Conservation (phyloP, 805 yeast genomes). For the Candida caryicola region DNA sequence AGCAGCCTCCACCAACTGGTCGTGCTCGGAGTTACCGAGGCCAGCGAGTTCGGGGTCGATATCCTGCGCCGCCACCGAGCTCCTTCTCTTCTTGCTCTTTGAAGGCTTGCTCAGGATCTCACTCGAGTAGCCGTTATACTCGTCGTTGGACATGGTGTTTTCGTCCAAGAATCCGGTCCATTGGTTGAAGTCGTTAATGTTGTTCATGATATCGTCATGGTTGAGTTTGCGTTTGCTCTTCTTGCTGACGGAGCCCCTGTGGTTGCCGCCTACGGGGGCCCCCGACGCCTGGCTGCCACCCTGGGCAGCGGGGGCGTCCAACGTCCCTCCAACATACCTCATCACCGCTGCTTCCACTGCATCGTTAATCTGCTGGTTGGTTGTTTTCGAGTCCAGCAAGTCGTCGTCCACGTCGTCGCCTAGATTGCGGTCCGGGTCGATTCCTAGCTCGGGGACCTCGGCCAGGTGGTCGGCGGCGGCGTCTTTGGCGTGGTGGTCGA, state of each 20-base stretch:
- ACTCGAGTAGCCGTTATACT: slow-evolving; percentile 7
- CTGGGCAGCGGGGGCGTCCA: slow-evolving; percentile 30
- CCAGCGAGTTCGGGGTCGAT: slow-evolving; percentile 41
- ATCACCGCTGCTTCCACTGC: slow-evolving; percentile 79
- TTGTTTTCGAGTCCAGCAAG: slow-evolving; percentile 22
- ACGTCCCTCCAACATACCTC: slow-evolving; percentile 65
- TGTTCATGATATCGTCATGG: slow-evolving; percentile 42
- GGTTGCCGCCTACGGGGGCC: slow-evolving; percentile 8
- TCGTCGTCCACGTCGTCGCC: slow-evolving; percentile 2
- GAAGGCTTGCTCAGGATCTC: slow-evolving; percentile 3
- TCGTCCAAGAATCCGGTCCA: slow-evolving; percentile 40
- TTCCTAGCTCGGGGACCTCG: background rate
- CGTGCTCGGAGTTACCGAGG: slow-evolving; percentile 49
- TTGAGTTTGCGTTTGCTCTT: slow-evolving; percentile 18
- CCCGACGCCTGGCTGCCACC: slow-evolving; percentile 2
- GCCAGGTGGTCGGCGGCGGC: background rate
- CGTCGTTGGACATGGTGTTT: slow-evolving; percentile 13
- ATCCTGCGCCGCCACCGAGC: slow-evolving; percentile 13
- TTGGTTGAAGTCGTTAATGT: slow-evolving; percentile 49
- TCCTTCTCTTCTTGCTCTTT: slow-evolving; percentile 10
- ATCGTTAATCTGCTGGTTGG: slow-evolving; percentile 41
- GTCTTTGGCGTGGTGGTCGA: background rate
- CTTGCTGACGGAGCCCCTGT: background rate
- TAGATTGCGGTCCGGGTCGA: background rate
- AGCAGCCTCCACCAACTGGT: slow-evolving; percentile 66